These are phyloP conservation scores for Xylaria nigripes DNA, from an alignment of 495 filamentous ascomycete species.

Conservation along the genomic window DNA sequence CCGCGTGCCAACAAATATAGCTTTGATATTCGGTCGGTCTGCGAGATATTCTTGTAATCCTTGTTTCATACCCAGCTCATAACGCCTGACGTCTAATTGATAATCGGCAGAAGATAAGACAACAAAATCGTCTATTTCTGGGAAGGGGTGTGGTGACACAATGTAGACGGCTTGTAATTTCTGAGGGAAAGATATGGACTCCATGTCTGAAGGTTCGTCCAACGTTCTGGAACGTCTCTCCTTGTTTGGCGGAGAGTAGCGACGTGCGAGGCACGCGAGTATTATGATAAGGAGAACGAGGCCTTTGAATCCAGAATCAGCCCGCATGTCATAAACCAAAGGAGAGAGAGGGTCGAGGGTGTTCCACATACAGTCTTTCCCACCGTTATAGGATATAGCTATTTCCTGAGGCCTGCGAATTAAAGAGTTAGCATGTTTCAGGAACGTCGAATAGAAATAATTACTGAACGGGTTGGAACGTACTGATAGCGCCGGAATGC, in stretches of 20 bases:
- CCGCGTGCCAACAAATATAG: slow-evolving; percentile 87
- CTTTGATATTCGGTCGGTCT: slow-evolving; percentile 55
- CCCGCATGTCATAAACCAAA: neutral
- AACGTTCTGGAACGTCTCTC: slow-evolving; percentile 5
- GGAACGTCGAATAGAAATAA: neutral
- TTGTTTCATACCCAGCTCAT: slow-evolving; percentile 66
- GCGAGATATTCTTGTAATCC: slow-evolving; percentile 72
- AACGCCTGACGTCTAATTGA: slow-evolving; percentile 67
- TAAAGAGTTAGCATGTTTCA: slow-evolving; percentile 1
- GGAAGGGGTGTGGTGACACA: slow-evolving; percentile 68
- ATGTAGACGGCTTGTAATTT: slow-evolving; percentile 81
- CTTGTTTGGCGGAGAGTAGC: slow-evolving; percentile 11
- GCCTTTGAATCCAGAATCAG: slow-evolving; percentile 6
- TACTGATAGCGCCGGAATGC: slow-evolving; percentile 65
- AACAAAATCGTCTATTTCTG: slow-evolving; percentile 80
- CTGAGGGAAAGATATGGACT: slow-evolving; percentile 24
- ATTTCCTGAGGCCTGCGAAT: slow-evolving; percentile 58
- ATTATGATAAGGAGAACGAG: slow-evolving; percentile 86
- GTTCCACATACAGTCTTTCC: slow-evolving; percentile 68
- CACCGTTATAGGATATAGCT: slow-evolving; percentile 93
- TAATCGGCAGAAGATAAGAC: slow-evolving; percentile 52
- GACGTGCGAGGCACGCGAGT: slow-evolving; percentile 55
- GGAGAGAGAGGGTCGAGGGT: neutral
- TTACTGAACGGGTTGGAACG: slow-evolving; percentile 16
- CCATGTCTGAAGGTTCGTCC: slow-evolving; percentile 1